These are phyloP conservation scores for Penicillium sp. DNA, from an alignment of 2,329 filamentous ascomycete genomes.

Conservation along the genomic window DNA sequence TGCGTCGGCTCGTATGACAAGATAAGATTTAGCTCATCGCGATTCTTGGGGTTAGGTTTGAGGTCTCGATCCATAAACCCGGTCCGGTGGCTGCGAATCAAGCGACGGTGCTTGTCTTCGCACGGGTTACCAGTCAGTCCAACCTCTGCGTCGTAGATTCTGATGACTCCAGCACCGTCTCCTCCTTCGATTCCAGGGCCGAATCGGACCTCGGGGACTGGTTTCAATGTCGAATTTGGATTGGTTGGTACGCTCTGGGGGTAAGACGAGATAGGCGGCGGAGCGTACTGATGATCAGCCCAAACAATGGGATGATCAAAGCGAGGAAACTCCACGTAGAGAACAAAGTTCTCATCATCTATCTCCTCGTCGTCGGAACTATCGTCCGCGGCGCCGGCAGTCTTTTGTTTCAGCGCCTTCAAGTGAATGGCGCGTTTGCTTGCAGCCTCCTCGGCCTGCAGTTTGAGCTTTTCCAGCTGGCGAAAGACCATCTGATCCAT, in stretches of 20 bases:
- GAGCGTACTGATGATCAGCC: conserved; percentile 85
- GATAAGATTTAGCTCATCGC: conserved; percentile 87
- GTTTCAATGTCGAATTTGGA: conserved; percentile 66
- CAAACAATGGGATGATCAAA: conserved; percentile 97
- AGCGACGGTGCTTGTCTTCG: conserved; percentile 85
- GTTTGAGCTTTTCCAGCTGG: conserved; percentile 71
- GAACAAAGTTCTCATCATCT: conserved; percentile 64
- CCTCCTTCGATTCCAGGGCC: conserved; percentile 80
- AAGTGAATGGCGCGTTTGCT: conserved; percentile 49
- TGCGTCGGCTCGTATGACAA: conserved; percentile 92
- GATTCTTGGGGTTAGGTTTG: conserved; percentile 91
- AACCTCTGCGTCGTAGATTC: conserved; percentile 89
- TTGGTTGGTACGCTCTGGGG: conserved; percentile 59
- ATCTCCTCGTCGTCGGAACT: conserved; percentile 36
- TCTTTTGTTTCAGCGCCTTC: conserved; percentile 23
- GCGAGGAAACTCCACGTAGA: conserved; percentile 85
- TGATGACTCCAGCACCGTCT: conserved; percentile 58
- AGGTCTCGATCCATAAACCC: conserved; percentile 92
- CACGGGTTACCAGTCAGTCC: conserved; percentile 86
- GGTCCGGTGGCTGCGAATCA: conserved; percentile 87
- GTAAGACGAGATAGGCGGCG: conserved; percentile 73
- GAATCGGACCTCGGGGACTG: conserved; percentile 80
- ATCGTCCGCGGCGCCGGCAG: conserved; percentile 35
- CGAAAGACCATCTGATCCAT: conserved; percentile 91
- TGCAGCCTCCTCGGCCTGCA: conserved; percentile 60